Base-by-base conservation (phyloP, 2,329 filamentous ascomycete species). In the Alternaria solani region DNA sequence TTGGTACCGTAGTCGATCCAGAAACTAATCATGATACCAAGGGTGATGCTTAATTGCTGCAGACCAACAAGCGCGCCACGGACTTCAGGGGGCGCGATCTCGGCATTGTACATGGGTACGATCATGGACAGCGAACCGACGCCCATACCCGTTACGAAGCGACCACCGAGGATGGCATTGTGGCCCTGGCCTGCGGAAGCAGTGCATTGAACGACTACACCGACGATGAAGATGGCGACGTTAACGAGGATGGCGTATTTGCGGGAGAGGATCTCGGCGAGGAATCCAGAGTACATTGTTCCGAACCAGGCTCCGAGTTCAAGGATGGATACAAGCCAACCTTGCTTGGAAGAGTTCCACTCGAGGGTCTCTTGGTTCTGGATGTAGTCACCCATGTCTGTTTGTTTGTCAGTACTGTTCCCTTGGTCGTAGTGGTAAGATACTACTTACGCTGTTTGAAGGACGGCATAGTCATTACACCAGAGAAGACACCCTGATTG, bases 271-370 rank as follows among this genome's bases (percentile, higher is more conserved):
- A 85, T 82, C 72, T 93, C 90, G 16, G 90, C 90, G 20, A 93
- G 76, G 70, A 89, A 89, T 1, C 90, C 89, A 11, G 87, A 90
- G 34, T 90, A 82, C 5, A 93, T 79, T 0, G 89, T 87, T 32
- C 91, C 91, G 20, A 91, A 71, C 90, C 90, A 93, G 46, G 90
- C 91, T 48, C 90, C 90, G 2, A 93, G 84, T 72, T 93, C 89
- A 36, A 93, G 86, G 64, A 92, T 92, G 2, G 89, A 82, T 1
- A 81, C 81, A 36, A 83, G 75, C 81, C 81, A 82, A 18, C 81
- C 81, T 55, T 82, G 78, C 57, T 80, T 79, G 2, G 78, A 81
- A 4, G 71, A 64, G 55, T 78, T 64, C 71, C 74, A 73, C 57
- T 64, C 61, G 4, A 75, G 61, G 0, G 61, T 70, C 30, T 66